A percentile compares a stretch with the other conserved stretches of the same genome.
These are phyloP conservation scores for Spergularia marina DNA, from an alignment of 148 eudicot species.

Conservation along the genomic window DNA sequence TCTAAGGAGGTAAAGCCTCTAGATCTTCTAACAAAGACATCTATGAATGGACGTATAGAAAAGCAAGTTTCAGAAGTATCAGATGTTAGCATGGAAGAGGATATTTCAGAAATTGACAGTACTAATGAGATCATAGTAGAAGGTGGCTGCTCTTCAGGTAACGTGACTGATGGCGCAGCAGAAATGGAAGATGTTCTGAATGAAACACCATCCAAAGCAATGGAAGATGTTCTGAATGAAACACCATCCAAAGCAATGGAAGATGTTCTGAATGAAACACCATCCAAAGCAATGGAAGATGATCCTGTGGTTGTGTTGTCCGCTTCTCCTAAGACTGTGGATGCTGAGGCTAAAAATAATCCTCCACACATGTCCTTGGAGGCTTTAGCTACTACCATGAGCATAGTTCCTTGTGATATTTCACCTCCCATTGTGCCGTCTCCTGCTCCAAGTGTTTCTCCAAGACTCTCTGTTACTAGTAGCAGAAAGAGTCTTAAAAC, in stretches of 20 bases:
- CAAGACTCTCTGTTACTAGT: constrained; percentile 44
- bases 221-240: constrained; percentile 23
- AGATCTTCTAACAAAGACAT: constrained; percentile 13
- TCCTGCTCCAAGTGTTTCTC: constrained; percentile 79
- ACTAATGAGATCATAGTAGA: constrained; percentile 31
- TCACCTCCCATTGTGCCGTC: constrained; percentile 59
- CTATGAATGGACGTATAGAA: constrained; percentile 26
- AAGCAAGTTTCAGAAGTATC: constrained; percentile 42
- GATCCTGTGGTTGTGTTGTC: constrained; percentile 14
- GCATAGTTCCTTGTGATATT: constrained; percentile 39
- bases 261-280: constrained; percentile 28
- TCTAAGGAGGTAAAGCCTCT: constrained; percentile 11
- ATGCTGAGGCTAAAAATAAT: constrained; percentile 19
- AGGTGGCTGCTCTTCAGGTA: constrained; percentile 7
- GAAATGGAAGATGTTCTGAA: constrained; percentile 22
- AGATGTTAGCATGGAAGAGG: constrained; percentile 76
- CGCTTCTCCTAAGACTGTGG: constrained; percentile 7
- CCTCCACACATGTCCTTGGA: constrained; percentile 30
- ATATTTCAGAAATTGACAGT: constrained; percentile 43
- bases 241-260: constrained; percentile 24
- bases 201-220: constrained; percentile 29
- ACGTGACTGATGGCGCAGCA: neutral
- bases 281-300: constrained; percentile 23
- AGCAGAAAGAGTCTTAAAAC: constrained; percentile 78
- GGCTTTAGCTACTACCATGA: constrained; percentile 29